Evolutionary conservation across 2,329 filamentous ascomycete species (phyloP).

Genomic region (Sporothrix sp.): DNA sequence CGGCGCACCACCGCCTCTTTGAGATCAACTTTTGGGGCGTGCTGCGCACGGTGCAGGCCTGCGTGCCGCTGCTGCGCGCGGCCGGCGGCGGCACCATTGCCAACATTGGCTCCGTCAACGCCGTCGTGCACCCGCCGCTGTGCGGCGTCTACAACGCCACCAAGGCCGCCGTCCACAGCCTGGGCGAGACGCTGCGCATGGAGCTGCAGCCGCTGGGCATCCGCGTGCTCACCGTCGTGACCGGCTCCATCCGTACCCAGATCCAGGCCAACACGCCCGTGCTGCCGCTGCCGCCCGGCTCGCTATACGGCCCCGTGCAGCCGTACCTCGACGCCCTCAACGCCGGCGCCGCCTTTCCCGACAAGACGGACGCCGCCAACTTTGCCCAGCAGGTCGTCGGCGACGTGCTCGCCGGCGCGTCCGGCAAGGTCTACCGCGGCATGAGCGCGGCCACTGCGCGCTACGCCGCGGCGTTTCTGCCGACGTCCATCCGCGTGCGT

Average conservation of each 20-base stretch:
- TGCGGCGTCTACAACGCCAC: background rate
- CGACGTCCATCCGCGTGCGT: background rate
- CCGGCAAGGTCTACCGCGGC: background rate
- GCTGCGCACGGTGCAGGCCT: slow-evolving; percentile 29
- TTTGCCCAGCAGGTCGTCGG: background rate
- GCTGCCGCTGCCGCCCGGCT: background rate
- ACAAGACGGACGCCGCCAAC: background rate
- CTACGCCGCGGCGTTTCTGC: background rate
- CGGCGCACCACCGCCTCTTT: slow-evolving; percentile 24
- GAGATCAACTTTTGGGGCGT: slow-evolving; percentile 35
- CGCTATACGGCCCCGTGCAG: background rate
- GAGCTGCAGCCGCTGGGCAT: slow-evolving; percentile 7
- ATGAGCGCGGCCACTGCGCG: background rate
- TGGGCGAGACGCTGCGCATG: background rate
- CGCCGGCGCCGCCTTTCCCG: background rate
- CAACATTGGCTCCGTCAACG: slow-evolving; percentile 13
- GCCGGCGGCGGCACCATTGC: slow-evolving; percentile 22
- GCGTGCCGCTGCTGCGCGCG: slow-evolving; percentile 23
- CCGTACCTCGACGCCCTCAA: background rate
- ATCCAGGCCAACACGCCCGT: background rate
- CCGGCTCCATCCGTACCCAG: slow-evolving; percentile 1
- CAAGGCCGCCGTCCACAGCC: slow-evolving; percentile 1
- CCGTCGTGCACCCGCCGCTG: background rate
- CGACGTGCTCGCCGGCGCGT: background rate
- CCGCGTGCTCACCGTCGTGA: background rate